These are phyloP conservation scores for Phoenix dactylifera DNA, from an alignment of 176 grass and related monocot species.

Conservation along the genomic window DNA sequence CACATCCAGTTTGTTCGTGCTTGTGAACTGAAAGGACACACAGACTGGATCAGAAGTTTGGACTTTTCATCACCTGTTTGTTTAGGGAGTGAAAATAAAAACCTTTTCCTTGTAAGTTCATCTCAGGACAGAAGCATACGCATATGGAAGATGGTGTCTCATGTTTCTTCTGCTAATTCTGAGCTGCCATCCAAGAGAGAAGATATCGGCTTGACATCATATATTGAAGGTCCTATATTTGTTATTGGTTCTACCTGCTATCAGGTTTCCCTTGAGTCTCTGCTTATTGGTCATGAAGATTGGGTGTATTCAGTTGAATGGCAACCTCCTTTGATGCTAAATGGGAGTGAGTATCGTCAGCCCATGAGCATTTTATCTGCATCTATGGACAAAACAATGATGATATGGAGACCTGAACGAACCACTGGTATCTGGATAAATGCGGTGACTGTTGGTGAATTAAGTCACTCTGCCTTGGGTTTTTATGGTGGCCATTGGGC, in stretches of 20 bases:
- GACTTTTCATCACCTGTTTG: constrained; percentile 77
- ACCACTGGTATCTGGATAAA: constrained; percentile 90
- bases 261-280: constrained; percentile 78
- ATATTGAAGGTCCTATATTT: constrained; percentile 90
- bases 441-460: constrained; percentile 83
- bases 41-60: constrained; percentile 96
- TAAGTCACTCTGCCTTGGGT: constrained; percentile 74
- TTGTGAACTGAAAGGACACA: constrained; percentile 92
- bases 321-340: constrained; percentile 53
- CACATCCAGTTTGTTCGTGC: constrained; percentile 49
- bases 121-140: constrained; percentile 95
- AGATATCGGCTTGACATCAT: constrained; percentile 63
- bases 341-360: constrained; percentile 46
- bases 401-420: constrained; percentile 90
- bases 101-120: constrained; percentile 79
- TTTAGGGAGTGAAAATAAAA: constrained; percentile 36
- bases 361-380: constrained; percentile 86
- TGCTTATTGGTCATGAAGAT: constrained; percentile 88
- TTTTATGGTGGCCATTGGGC: constrained; percentile 96
- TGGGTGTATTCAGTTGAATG: constrained; percentile 97
- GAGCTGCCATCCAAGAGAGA: constrained; percentile 30
- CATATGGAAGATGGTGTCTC: constrained; percentile 78
- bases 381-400: constrained; percentile 99
- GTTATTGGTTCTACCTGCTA: constrained; percentile 38
- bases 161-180: constrained; percentile 26